Base-by-base conservation (phyloP, 2,329 filamentous ascomycete genomes). In the Leptosphaerulina australis region DNA sequence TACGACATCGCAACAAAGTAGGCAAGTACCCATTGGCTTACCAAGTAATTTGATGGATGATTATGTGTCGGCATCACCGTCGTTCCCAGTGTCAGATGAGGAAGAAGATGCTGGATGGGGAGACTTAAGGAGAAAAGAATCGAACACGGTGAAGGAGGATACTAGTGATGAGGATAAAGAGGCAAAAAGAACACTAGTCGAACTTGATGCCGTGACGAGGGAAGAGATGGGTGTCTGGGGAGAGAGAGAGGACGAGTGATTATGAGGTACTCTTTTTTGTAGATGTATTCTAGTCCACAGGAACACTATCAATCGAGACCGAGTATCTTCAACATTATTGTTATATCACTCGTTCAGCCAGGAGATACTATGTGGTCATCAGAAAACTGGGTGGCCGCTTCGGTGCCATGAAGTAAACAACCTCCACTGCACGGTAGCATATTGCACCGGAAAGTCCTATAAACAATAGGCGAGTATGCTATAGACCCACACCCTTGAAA, bases 191-290 rank as follows among this genome's bases (percentile, higher is more conserved):
- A 62, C 54, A 1, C 43, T 71, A 47, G 53, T 70, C 26, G 69
- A 71, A 63, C 35, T 71, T 12, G 69, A 72, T 57, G 67, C 56
- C 26, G 69, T 71, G 14, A 68, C 68, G 20, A 63, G 63, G 38
- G 68, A 71, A 48, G 69, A 71, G 59, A 66, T 63, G 46, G 68
- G 67, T 21, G 69, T 71, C 44, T 72, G 69, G 69, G 68, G 68
- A 2, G 65, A 68, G 26, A 55, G 60, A 20, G 66, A 68, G 37
- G 66, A 67, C 44, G 44, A 48, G 15, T 41, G 26, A 49, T 44
- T 29, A 47, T 25, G 11, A 10, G 9, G 26, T 3, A 8, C 4
- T 2, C 7, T n/a, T 18, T 38, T 26, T 35, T 31, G 29, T 14
- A 8, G 12, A 4, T 31, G 29, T 31, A 9, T 31, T 14, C 29